Base-by-base conservation (phyloP, 1,284 basidiomycete species). In the Ceraceosorus bombacis region DNA sequence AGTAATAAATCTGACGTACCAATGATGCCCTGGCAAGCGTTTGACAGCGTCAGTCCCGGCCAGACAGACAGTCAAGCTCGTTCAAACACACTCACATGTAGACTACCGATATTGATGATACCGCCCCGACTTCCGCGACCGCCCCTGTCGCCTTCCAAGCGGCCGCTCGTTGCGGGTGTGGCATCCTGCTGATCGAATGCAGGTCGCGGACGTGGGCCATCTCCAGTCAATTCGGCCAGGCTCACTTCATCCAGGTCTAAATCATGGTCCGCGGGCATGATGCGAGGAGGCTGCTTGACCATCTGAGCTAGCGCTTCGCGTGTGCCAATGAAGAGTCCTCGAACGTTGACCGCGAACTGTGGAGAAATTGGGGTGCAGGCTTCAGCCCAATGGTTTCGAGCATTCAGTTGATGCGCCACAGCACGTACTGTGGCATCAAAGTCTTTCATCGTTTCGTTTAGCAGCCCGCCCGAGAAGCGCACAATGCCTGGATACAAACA, bases 41-140 rank as follows among this genome's bases (percentile, higher is more conserved):
- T 27, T 27, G 3, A 27, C 27, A 1, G 27, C 27, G 27, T 27
- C 27, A 27, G 27, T 27, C 27, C 27, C 3, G 2, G 27, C 3
- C 27, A 27, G 27, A 27, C 27, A 27, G 3, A 27, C 27, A 27
- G 27, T 27, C 27, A 27, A 27, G 27, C 27, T 27, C 27, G 27
- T 27, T 27, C 27, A 27, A 27, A 27, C 27, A 27, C 27, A 27
- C 27, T 27, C 27, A 27, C 66, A 46, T 68, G 66, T n/a, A 68
- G 56, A 9, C 59, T 61, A 6, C 64, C 66, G 13, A 68, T 68
- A 41, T 68, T 64, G 49, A 68, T 59, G 43, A 68, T 68, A 13
- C 52, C 59, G 1, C 66, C 66, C 2, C 66, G 57, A 6, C 61
- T 63, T 4, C 66, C 66, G 15, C 66, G 60, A 5, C 62, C 66